Percentiles rank a stretch among this genome's conserved stretches.
Conservation (phyloP, 2,329 filamentous ascomycete species). For the Colletotrichum caudatum region DNA sequence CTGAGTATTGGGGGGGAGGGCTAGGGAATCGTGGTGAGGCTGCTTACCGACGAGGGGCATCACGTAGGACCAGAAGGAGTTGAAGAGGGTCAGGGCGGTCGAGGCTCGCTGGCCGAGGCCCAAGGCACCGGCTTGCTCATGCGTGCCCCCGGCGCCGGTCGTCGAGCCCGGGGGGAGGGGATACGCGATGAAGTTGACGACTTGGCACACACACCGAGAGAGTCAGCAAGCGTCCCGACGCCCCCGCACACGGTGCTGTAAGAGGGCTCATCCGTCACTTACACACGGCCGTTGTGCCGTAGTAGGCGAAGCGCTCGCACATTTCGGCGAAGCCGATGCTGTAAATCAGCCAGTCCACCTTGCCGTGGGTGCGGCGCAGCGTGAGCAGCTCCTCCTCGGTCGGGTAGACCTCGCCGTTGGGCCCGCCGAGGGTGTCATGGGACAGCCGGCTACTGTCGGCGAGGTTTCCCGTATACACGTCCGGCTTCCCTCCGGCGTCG, state of each 20-base stretch:
- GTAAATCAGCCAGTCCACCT: constrained; percentile 66
- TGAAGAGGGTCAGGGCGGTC: constrained; percentile 39
- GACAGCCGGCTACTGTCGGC: neutral
- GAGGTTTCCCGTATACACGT: constrained; percentile 14
- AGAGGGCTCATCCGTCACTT: constrained; percentile 50
- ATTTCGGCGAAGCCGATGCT: constrained; percentile 73
- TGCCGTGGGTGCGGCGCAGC: constrained; percentile 64
- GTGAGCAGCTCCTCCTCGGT: constrained; percentile 66
- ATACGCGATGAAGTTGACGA: constrained; percentile 71
- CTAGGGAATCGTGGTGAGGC: no score
- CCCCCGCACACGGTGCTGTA: neutral
- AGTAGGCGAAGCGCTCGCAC: constrained; percentile 74
- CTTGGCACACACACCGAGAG: constrained; percentile 45
- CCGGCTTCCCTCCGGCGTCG: constrained; percentile 9
- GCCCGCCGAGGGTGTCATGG: constrained; percentile 13
- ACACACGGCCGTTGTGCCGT: constrained; percentile 71
- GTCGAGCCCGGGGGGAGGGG: constrained; percentile 64
- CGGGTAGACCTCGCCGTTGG: constrained; percentile 55
- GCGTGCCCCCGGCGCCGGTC: constrained; percentile 58
- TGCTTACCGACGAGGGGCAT: constrained; percentile 47
- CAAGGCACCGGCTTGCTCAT: constrained; percentile 39
- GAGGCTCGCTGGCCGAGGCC: constrained; percentile 43
- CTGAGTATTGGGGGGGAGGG: no score
- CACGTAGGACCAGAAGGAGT: constrained; percentile 41
- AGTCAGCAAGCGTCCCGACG: constrained; percentile 53